Conservation (phyloP, 2,329 filamentous ascomycete species). For the Alternaria sp. region DNA sequence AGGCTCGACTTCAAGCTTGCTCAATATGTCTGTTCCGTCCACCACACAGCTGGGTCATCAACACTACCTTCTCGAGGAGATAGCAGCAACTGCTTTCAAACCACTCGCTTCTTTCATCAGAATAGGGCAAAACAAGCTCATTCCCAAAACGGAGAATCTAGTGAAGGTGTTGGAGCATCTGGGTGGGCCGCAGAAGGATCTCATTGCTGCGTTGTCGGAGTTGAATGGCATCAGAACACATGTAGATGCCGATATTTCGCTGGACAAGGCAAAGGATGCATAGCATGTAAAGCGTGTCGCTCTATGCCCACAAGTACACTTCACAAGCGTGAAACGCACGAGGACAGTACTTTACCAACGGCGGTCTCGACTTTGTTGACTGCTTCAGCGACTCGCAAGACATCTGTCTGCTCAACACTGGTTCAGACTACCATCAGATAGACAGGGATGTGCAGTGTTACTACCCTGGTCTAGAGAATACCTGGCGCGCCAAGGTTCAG, state of each 20-base stretch:
- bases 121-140: not conserved
- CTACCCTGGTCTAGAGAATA: not conserved
- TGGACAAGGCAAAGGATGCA: not conserved
- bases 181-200: not conserved
- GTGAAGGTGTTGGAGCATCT: not conserved
- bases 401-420: not conserved
- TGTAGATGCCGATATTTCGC: not conserved
- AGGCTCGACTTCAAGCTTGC: not conserved
- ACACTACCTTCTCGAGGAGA: not conserved
- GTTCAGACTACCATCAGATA: not conserved
- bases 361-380: not conserved
- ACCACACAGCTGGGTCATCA: not conserved
- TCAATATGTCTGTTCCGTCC: not conserved
- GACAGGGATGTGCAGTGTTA: not conserved
- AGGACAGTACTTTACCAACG: not conserved
- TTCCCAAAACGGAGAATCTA: not conserved
- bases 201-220: not conserved
- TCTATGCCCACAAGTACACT: not conserved
- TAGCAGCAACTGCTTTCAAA: not conserved
- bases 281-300: not conserved
- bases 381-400: not conserved
- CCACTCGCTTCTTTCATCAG: not conserved
- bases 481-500: not conserved
- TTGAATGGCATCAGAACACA: not conserved
- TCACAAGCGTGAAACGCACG: not conserved